Percentiles rank a stretch among this genome's conserved stretches.
These are phyloP conservation scores for Neolecta irregularis DNA, from an alignment of 1,139 yeast genomes.

Conservation along the genomic window DNA sequence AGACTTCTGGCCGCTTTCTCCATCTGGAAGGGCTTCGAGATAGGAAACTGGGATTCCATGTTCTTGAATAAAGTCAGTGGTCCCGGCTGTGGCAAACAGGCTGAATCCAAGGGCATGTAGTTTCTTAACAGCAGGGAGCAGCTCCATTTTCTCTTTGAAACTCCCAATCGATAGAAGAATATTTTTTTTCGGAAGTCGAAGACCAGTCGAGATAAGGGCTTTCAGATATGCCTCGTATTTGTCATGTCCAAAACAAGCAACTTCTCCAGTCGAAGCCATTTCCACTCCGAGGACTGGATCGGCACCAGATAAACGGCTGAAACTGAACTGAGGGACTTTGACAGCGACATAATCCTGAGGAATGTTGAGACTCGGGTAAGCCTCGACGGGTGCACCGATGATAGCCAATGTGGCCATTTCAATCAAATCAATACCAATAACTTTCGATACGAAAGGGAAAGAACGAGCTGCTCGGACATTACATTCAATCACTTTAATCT, in stretches of 20 bases:
- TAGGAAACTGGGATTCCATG: constrained; percentile 89
- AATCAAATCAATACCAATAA: constrained; percentile 89
- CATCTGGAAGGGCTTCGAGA: constrained; percentile 61
- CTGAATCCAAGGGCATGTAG: constrained; percentile 73
- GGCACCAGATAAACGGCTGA: constrained; percentile 95
- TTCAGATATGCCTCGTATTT: constrained; percentile 95
- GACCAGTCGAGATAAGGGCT: constrained; percentile 87
- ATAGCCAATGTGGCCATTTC: constrained; percentile 97
- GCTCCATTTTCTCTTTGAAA: constrained; percentile 88
- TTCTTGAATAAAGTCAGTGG: constrained; percentile 94
- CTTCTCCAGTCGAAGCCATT: constrained; percentile 99
- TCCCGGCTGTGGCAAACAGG: constrained; percentile 95
- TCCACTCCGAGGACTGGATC: constrained; percentile 98
- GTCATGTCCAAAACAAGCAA: constrained; percentile 90
- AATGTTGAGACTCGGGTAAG: constrained; percentile 62
- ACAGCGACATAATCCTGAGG: constrained; percentile 94
- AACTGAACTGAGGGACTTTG: constrained; percentile 95
- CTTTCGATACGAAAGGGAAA: constrained; percentile 97
- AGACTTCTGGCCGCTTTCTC: constrained; percentile 54
- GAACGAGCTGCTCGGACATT: constrained; percentile 97
- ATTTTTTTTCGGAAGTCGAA: constrained; percentile 78
- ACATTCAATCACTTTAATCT: constrained; percentile 94
- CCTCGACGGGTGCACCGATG: constrained; percentile 70
- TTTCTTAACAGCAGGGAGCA: constrained; percentile 73
- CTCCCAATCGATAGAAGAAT: constrained; percentile 90